phyloP scores from a whole-genome alignment of 306 rosid species.

The Quercus gilva region DNA sequence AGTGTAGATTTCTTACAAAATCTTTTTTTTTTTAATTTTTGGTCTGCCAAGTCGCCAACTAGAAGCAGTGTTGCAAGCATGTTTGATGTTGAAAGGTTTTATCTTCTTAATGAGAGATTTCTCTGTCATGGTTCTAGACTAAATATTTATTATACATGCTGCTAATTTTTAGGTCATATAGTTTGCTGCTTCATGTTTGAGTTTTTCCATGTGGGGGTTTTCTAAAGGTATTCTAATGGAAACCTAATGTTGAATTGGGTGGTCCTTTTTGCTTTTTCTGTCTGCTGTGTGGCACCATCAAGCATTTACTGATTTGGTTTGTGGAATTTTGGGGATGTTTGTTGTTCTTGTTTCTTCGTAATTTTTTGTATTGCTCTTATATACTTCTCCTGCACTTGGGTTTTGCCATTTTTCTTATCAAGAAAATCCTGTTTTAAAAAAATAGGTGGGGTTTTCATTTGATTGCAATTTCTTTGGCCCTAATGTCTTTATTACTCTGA shows the following conservation, averaged over 20 bases:
- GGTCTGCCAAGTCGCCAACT: not conserved
- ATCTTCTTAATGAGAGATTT: not conserved
- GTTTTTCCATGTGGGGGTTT: slow-evolving; percentile 6
- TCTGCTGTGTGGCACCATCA: slow-evolving; percentile 13
- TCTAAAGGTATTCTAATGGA: not conserved
- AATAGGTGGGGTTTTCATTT: slow-evolving; percentile 9
- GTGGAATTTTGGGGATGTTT: not conserved
- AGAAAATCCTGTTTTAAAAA: too few relatives aligned
- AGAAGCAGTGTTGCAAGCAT: not conserved
- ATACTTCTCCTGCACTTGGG: too few relatives aligned
- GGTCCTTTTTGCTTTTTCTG: not conserved
- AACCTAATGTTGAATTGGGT: not conserved
- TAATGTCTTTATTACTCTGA: slow-evolving; percentile 13
- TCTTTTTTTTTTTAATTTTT: not conserved
- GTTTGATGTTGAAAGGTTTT: not conserved
- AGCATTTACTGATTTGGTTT: slow-evolving; percentile 12
- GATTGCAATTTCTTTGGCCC: slow-evolving; percentile 5
- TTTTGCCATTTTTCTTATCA: too few relatives aligned
- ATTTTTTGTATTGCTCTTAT: too few relatives aligned
- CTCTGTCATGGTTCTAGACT: not conserved
- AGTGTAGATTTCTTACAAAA: not conserved
- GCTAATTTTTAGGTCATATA: not conserved
- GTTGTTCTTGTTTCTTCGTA: too few relatives aligned
- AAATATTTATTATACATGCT: not conserved
- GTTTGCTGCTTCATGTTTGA: not conserved